Evolutionary conservation across 306 rosid species (phyloP).

Genomic region (Prunus mira): DNA sequence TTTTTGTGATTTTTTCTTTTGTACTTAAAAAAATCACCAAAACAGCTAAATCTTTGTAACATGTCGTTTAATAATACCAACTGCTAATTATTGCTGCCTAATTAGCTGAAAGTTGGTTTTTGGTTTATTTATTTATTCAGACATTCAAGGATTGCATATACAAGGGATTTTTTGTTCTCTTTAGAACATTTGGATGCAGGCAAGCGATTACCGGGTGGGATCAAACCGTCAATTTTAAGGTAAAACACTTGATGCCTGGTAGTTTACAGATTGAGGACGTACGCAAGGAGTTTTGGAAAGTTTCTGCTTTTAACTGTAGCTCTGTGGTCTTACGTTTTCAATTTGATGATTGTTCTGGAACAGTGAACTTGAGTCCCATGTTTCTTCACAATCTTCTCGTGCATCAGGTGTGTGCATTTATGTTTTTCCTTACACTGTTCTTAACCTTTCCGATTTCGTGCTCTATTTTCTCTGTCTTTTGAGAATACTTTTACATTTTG

Average conservation of each 20-base stretch:
- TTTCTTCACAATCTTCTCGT: slow-evolving; percentile 17
- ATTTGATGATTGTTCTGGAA: slow-evolving; percentile 24
- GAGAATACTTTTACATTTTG: not conserved
- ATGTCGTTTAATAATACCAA: not conserved
- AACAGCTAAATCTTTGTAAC: not conserved
- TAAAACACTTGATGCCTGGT: not conserved
- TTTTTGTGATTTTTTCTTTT: not conserved
- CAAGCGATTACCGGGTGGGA: slow-evolving; percentile 17
- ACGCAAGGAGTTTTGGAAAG: not conserved
- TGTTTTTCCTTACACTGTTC: not conserved
- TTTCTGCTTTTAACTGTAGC: not conserved
- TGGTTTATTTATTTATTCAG: slow-evolving; percentile 23
- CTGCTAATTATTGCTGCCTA: not conserved
- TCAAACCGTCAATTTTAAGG: slow-evolving; percentile 25
- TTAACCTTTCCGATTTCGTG: not conserved
- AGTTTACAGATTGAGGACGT: not conserved
- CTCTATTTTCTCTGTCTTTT: not conserved
- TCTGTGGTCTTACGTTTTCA: not conserved
- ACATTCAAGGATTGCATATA: slow-evolving; percentile 34
- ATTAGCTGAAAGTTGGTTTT: not conserved
- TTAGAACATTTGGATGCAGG: slow-evolving; percentile 19
- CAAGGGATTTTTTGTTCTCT: slow-evolving; percentile 45
- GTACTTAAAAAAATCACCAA: not conserved
- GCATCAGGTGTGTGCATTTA: slow-evolving; percentile 30
- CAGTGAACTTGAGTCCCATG: slow-evolving; percentile 27